phyloP scores from a whole-genome alignment of 768 basidiomycete species.

The Boletus huronensis region DNA sequence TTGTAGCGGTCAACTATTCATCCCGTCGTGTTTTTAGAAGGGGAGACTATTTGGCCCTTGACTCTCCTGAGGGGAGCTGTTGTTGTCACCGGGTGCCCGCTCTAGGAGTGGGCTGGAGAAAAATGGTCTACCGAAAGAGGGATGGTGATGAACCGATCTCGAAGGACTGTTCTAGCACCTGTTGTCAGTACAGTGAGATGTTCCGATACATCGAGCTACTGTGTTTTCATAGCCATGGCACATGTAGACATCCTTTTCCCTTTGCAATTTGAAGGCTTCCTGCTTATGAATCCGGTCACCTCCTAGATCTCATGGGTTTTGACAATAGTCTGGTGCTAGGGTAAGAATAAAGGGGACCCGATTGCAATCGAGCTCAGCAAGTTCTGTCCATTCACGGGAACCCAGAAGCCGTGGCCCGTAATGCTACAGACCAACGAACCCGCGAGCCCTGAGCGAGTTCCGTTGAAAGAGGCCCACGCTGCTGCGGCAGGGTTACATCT shows the following conservation, averaged over 20 bases:
- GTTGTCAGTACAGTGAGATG: conserved; percentile 18
- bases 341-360: conserved; percentile 9
- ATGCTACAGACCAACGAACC: conserved; percentile 10
- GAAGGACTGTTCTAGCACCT: conserved; percentile 28
- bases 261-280: conserved; percentile 13
- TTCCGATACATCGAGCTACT: conserved; percentile 17
- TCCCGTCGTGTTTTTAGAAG: conserved; percentile 12
- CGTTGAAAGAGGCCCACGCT: conserved; percentile 7
- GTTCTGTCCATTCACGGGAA: background rate
- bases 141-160: conserved; percentile 25
- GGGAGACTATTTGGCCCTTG: conserved; percentile 7
- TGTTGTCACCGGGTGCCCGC: conserved; percentile 27
- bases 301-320: background rate
- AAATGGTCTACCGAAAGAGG: conserved; percentile 22
- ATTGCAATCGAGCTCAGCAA: conserved; percentile 15
- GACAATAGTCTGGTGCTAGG: conserved; percentile 16
- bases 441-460: conserved; percentile 18
- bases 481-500: conserved; percentile 18
- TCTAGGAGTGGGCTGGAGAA: conserved; percentile 32
- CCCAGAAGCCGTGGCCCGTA: background rate
- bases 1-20: conserved; percentile 7
- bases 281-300: background rate
- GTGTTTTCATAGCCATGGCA: conserved; percentile 23
- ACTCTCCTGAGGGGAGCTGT: conserved; percentile 24
- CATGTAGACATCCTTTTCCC: conserved; percentile 14